Percentiles rank a stretch among this genome's conserved stretches.
phyloP scores from a whole-genome alignment of 257 asterid genomes.

The Solanum paucissectum region DNA sequence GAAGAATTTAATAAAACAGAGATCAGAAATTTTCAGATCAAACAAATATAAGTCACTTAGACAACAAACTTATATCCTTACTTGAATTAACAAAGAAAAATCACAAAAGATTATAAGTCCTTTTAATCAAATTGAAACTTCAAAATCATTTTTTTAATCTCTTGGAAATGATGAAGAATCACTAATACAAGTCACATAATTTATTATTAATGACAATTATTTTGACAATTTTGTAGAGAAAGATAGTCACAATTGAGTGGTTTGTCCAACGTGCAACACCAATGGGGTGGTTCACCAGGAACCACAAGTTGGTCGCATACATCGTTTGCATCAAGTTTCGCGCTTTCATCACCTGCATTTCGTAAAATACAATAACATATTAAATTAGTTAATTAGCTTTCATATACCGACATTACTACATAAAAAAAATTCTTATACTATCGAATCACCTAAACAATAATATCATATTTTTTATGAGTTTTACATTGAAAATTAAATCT shows the following conservation, averaged over 20 bases:
- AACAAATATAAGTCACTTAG: no score
- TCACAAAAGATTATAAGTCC: not conserved
- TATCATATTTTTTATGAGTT: not conserved
- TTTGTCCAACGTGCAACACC: not conserved
- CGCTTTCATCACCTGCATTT: not conserved
- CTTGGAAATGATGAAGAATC: not conserved
- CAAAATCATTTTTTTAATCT: not conserved
- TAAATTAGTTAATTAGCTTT: not conserved
- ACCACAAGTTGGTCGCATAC: not conserved
- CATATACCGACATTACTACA: not conserved
- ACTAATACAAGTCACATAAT: not conserved
- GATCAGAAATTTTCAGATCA: no score
- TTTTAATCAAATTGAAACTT: not conserved
- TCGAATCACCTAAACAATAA: not conserved
- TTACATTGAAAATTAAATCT: not conserved
- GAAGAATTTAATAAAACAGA: not conserved
- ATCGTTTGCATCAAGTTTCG: not conserved
- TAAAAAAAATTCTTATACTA: not conserved
- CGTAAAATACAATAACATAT: rapidly evolving
- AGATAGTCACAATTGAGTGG: not conserved
- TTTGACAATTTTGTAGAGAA: no score
- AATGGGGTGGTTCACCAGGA: not conserved
- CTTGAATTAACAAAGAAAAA: not conserved
- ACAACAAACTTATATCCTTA: not conserved
- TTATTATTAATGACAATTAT: not conserved